A percentile compares a stretch with the other conserved stretches of the same genome.
Conservation (phyloP, 495 filamentous ascomycete species). For the Recurvomyces mirabilis region DNA sequence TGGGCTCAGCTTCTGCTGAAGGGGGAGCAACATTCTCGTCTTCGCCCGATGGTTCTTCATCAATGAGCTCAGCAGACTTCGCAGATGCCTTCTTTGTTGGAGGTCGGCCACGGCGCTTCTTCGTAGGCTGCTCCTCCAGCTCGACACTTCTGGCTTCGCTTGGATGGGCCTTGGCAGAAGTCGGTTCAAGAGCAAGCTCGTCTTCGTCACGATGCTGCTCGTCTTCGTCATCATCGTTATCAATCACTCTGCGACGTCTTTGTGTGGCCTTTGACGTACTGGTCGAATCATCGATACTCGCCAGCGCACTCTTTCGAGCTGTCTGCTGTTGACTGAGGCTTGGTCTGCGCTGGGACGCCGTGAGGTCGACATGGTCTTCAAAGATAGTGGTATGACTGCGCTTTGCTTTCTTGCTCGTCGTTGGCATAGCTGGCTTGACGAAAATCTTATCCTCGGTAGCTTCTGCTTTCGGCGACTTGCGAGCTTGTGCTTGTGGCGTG, state of each 20-base stretch:
- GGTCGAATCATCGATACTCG: background rate
- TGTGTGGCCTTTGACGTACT: background rate
- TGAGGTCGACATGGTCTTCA: constrained; percentile 18
- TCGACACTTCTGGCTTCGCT: no score
- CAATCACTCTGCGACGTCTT: constrained; percentile 1
- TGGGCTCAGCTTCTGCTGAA: no score
- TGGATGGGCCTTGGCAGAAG: no score
- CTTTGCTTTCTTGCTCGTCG: no score
- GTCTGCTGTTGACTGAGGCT: constrained; percentile 15
- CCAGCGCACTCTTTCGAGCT: constrained; percentile 1
- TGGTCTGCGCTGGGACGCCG: constrained; percentile 7
- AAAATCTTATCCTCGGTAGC: constrained; percentile 14
- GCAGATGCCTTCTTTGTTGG: constrained; percentile 1
- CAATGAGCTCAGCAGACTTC: background rate
- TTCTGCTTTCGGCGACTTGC: background rate
- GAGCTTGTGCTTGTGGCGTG: no score
- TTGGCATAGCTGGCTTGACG: constrained; percentile 18
- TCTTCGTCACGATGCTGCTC: constrained; percentile 4
- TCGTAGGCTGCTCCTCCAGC: constrained; percentile 8
- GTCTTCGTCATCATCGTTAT: constrained; percentile 7
- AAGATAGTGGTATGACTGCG: constrained; percentile 20
- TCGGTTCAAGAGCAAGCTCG: background rate
- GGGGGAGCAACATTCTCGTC: no score
- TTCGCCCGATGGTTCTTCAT: no score
- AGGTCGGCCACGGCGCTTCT: constrained; percentile 16